A percentile compares a stretch with the other conserved stretches of the same genome.
Conservation (phyloP, 129 eudicot species). For the Kitagawia praeruptora region DNA sequence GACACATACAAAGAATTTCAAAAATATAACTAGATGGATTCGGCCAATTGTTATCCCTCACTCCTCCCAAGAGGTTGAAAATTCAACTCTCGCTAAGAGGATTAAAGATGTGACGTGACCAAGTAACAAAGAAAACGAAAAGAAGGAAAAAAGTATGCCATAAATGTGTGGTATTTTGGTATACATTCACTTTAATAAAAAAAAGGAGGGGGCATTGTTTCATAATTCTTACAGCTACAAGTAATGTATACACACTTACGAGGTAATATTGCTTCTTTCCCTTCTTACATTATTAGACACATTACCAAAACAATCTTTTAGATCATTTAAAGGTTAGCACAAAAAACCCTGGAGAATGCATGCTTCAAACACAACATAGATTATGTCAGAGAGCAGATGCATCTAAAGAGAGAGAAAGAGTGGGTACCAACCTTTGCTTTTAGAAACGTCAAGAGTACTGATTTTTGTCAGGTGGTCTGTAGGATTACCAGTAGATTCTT, state of each 20-base stretch:
- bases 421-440: conserved; percentile 21
- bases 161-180: not conserved
- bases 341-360: not conserved
- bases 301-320: not conserved
- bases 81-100: not conserved
- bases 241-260: not conserved
- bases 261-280: not conserved
- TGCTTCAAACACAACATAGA: not conserved
- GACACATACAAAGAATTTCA: not conserved
- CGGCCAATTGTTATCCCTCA: not conserved
- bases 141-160: not conserved
- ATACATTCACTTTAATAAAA: not conserved
- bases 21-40: not conserved
- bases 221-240: not conserved
- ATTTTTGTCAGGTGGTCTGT: conserved; percentile 39
- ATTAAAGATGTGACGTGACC: not conserved
- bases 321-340: not conserved
- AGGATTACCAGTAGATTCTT: conserved; percentile 28
- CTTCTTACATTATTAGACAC: not conserved
- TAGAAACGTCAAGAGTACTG: conserved; percentile 18
- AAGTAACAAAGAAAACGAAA: not conserved
- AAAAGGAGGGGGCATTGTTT: not conserved
- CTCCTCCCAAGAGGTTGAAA: not conserved
- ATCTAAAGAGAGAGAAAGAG: not conserved
- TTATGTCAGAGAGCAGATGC: not conserved